These are phyloP conservation scores for Penicillium sp. DNA, from an alignment of 2,329 filamentous ascomycete species.

Conservation along the genomic window DNA sequence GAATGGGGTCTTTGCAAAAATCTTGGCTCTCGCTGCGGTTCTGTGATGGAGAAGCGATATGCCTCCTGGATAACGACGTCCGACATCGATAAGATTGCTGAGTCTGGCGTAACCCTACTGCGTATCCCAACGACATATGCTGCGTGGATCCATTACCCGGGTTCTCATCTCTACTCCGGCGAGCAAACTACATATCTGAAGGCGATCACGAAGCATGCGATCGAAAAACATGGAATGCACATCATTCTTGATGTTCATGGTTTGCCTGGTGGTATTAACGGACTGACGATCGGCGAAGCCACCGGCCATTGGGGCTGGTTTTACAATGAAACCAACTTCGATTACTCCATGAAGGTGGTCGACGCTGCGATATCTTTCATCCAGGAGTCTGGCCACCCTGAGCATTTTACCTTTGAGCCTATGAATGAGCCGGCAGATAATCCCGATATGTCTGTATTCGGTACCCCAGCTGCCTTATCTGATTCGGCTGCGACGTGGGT, in stretches of 20 bases:
- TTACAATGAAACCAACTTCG: slow-evolving; percentile 27
- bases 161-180: slow-evolving; percentile 31
- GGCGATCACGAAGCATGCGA: slow-evolving; percentile 28
- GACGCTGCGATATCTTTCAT: slow-evolving; percentile 27
- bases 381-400: slow-evolving; percentile 17
- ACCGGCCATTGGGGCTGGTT: slow-evolving; percentile 31
- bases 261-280: slow-evolving; percentile 32
- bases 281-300: slow-evolving; percentile 30
- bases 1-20: slow-evolving; percentile 30
- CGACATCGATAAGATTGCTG: slow-evolving; percentile 23
- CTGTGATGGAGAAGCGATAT: slow-evolving; percentile 21
- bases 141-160: slow-evolving; percentile 28
- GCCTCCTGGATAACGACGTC: slow-evolving; percentile 15
- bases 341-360: slow-evolving; percentile 27
- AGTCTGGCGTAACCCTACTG: slow-evolving; percentile 16
- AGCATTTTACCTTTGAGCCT: slow-evolving; percentile 29
- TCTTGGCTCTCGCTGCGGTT: slow-evolving; percentile 11
- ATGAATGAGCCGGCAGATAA: slow-evolving; percentile 34
- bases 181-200: slow-evolving; percentile 25
- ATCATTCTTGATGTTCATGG: slow-evolving; percentile 33
- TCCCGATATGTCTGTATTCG: slow-evolving; percentile 25
- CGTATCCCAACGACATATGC: slow-evolving; percentile 27
- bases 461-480: slow-evolving; percentile 27
- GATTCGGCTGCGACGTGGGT: slow-evolving; percentile 29
- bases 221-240: slow-evolving; percentile 29